phyloP scores from a whole-genome alignment of 495 filamentous ascomycete species.

The Aspergillus nanangensis region DNA sequence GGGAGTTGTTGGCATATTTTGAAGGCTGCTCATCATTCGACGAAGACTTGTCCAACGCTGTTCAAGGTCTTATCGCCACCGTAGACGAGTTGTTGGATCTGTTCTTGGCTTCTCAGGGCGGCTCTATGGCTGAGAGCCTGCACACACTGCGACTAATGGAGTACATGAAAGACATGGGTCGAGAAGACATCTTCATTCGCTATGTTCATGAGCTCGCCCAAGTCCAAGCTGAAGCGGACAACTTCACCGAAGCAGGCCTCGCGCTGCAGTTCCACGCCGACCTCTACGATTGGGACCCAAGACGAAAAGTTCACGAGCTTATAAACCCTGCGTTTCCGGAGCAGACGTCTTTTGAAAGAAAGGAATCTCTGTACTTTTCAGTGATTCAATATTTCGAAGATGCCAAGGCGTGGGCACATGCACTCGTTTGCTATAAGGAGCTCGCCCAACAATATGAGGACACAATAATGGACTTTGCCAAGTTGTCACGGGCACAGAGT shows the following conservation, averaged over 20 bases:
- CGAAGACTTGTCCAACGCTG: constrained; percentile 70
- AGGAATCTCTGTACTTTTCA: constrained; percentile 85
- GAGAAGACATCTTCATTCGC: constrained; percentile 93
- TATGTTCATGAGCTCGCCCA: constrained; percentile 92
- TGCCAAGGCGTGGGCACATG: constrained; percentile 86
- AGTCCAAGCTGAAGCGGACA: constrained; percentile 67
- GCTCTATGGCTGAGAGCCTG: constrained; percentile 72
- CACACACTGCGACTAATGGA: constrained; percentile 92
- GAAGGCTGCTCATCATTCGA: constrained; percentile 62
- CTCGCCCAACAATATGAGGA: constrained; percentile 84
- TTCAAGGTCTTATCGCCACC: constrained; percentile 73
- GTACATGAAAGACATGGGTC: constrained; percentile 94
- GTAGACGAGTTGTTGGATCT: constrained; percentile 90
- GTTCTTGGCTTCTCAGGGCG: constrained; percentile 85
- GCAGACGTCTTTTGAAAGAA: constrained; percentile 88
- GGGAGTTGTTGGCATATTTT: constrained; percentile 79
- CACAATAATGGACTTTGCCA: constrained; percentile 85
- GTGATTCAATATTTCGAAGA: constrained; percentile 95
- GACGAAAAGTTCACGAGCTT: constrained; percentile 60
- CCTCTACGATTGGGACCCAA: constrained; percentile 86
- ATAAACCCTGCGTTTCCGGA: constrained; percentile 71
- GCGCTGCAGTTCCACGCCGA: constrained; percentile 89
- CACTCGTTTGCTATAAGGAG: constrained; percentile 86
- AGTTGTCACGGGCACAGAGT: constrained; percentile 81
- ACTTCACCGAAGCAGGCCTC: constrained; percentile 86